These are phyloP conservation scores for Haberlea rhodopensis DNA, from an alignment of 257 asterid genomes.

Conservation along the genomic window DNA sequence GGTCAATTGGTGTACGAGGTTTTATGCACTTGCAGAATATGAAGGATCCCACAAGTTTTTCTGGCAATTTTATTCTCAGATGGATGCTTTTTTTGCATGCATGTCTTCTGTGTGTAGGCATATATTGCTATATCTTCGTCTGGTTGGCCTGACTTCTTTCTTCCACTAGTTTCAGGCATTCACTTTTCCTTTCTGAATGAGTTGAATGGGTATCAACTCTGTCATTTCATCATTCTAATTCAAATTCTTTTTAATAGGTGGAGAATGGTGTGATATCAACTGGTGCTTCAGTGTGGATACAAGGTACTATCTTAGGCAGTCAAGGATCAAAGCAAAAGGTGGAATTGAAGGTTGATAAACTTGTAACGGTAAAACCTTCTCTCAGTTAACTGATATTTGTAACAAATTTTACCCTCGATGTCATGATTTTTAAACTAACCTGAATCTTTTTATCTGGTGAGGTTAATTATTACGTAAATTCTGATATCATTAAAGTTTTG, in stretches of 20 bases:
- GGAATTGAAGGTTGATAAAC: slow-evolving; percentile 85
- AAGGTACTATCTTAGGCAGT: slow-evolving; percentile 75
- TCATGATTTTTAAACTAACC: slow-evolving; percentile 10
- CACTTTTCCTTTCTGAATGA: slow-evolving; percentile 17
- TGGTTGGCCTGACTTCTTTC: slow-evolving; percentile 16
- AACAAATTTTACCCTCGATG: slow-evolving; percentile 1
- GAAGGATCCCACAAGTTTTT: background rate
- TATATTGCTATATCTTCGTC: slow-evolving; percentile 13
- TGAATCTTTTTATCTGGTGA: slow-evolving; percentile 13
- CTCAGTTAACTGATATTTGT: slow-evolving; percentile 12
- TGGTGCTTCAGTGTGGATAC: slow-evolving; percentile 84
- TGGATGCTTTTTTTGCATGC: background rate
- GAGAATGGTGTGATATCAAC: slow-evolving; percentile 70
- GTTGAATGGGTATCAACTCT: slow-evolving; percentile 17
- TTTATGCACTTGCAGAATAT: background rate
- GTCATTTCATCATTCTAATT: slow-evolving; percentile 11
- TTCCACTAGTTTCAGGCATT: background rate
- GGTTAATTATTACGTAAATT: background rate
- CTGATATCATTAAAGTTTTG: slow-evolving; percentile 8
- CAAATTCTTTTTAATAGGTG: slow-evolving; percentile 46
- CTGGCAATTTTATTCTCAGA: background rate
- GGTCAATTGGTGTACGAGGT: background rate
- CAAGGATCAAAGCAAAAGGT: slow-evolving; percentile 95
- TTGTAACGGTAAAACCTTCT: slow-evolving; percentile 57
- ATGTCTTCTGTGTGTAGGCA: slow-evolving; percentile 11